A percentile compares a stretch with the other conserved stretches of the same genome.
phyloP scores from a whole-genome alignment of 2,329 filamentous ascomycete genomes.

The Macrophomina pseudophaseolina region DNA sequence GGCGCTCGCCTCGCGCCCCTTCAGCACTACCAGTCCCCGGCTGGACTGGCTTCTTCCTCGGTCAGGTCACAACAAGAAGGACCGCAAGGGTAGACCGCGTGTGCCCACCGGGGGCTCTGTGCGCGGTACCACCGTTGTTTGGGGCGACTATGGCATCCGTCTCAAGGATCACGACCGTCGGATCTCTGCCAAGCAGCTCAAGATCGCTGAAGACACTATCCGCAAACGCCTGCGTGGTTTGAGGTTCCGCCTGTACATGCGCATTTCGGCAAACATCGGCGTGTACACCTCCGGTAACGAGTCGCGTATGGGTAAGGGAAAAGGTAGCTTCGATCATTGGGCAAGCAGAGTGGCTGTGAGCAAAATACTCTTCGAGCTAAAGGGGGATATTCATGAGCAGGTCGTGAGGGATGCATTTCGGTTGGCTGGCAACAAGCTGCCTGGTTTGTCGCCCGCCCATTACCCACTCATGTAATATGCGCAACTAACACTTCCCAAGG shows the following conservation, averaged over 20 bases:
- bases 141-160: conserved; percentile 93
- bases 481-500: conserved; percentile 52
- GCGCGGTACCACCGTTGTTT: conserved; percentile 92
- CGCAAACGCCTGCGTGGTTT: conserved; percentile 85
- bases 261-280: conserved; percentile 89
- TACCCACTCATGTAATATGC: not conserved
- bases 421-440: conserved; percentile 91
- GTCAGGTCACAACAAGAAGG: conserved; percentile 82
- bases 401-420: conserved; percentile 92
- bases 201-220: conserved; percentile 92
- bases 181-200: conserved; percentile 83
- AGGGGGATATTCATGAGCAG: conserved; percentile 92
- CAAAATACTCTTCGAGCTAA: conserved; percentile 90
- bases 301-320: conserved; percentile 98
- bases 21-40: conserved; percentile 70
- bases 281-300: conserved; percentile 97
- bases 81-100: conserved; percentile 82
- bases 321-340: conserved; percentile 97
- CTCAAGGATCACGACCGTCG: conserved; percentile 93
- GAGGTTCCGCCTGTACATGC: conserved; percentile 90
- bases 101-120: conserved; percentile 89
- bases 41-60: conserved; percentile 83
- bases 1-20: conserved; percentile 57
- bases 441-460: conserved; percentile 63
- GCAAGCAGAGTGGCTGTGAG: conserved; percentile 87